Evolutionary conservation across 2,329 filamentous ascomycete species (phyloP), one percentile per base, ranked within the genome.

Genomic region (Beauveria sp.): DNA sequence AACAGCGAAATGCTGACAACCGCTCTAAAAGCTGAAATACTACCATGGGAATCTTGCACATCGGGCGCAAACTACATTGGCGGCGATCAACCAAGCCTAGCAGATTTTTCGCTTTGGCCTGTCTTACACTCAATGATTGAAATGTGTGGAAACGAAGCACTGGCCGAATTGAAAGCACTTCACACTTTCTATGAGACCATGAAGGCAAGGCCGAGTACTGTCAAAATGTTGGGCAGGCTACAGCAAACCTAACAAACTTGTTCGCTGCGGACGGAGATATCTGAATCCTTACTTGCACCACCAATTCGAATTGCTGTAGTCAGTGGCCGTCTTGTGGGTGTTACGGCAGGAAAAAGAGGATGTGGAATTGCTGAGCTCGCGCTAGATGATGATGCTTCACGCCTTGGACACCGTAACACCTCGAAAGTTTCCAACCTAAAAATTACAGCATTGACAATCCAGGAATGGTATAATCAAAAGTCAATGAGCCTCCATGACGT

Each of bases 61-160:
- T 62, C 62, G 0, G 69, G 67, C 24, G 16, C 53, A 6, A 75
- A 76, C 14, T 84, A 79, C 67, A 76, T 85, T 22, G 78, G 79
- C 0, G 81, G 79, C 0, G 62, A 68, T 3, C 65, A 62, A 0
- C 66, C 78, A 0, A 74, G 75, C 2, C 67, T 86, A 2, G 78
- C 79, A 0, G 84, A 87, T 69, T 87, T 80, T 68, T 82, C 81
- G 0, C 68, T 85, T 3, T 85, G 81, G 80, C 83, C 84, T 1
- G 75, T 84, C 16, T 66, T 87, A 63, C 72, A 83, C 62, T 74
- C 75, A 38, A 73, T 84, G 22, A 69, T 76, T 9, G 64, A 70
- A 16, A 70, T 73, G 22, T 69, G 69, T 61, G 75, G 72, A 1
- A 48, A 68, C 4, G 71, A 69, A 1, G 65, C 66, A 0, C 67